Conservation (phyloP, 2,329 filamentous ascomycete species). For the Pseudogymnoascus sp. region DNA sequence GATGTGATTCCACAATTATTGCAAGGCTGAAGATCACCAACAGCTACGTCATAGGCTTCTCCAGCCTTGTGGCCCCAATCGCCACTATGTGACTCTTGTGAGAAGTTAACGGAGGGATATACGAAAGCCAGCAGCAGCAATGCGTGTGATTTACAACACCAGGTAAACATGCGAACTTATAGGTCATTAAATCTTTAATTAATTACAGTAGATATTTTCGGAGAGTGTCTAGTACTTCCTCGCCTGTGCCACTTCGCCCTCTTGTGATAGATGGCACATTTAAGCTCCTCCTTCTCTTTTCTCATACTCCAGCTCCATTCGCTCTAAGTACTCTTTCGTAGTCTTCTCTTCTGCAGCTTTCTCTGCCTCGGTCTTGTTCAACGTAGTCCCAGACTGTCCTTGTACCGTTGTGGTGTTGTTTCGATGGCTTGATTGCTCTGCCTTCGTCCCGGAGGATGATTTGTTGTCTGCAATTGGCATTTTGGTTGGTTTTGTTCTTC, state of each 20-base stretch:
- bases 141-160: neutral
- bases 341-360: neutral
- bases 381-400: neutral
- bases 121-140: neutral
- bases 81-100: neutral
- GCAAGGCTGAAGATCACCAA: neutral
- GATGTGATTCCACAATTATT: neutral
- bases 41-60: neutral
- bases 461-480: slow-evolving; percentile 2
- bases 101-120: neutral
- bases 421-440: neutral
- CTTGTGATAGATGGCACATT: neutral
- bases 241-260: neutral
- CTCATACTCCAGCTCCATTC: neutral
- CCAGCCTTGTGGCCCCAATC: neutral
- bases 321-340: neutral
- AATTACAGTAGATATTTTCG: neutral
- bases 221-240: neutral
- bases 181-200: neutral
- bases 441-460: neutral
- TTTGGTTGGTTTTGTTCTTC: neutral
- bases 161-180: neutral
- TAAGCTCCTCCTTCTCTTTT: neutral
- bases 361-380: neutral
- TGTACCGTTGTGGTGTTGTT: neutral